Conservation (phyloP, 371 early-diverging fungal species). For the Apophysomyces ossiformis region DNA sequence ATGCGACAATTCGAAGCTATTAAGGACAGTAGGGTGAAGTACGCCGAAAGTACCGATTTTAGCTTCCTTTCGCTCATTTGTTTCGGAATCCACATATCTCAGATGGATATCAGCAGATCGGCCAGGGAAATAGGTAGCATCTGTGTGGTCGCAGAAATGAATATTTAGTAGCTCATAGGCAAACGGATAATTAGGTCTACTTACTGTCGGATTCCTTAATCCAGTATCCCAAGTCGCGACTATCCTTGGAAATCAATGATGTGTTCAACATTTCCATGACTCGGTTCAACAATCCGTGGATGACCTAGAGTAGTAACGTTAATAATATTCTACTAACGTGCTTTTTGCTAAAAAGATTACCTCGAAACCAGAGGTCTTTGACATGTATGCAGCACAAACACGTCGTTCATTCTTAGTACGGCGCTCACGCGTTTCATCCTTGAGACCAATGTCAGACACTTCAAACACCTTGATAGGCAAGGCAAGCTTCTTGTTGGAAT, state of each 20-base stretch:
- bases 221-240: slow-evolving; percentile 72
- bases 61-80: slow-evolving; percentile 52
- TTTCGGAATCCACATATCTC: slow-evolving; percentile 47
- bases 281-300: slow-evolving; percentile 93
- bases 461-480: slow-evolving; percentile 98
- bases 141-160: slow-evolving; percentile 31
- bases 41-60: slow-evolving; percentile 91
- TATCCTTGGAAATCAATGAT: slow-evolving; percentile 49
- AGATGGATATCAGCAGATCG: slow-evolving; percentile 87
- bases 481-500: slow-evolving; percentile 90
- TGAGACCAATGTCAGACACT: slow-evolving; percentile 94
- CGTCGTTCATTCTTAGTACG: slow-evolving; percentile 92
- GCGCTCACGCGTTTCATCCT: slow-evolving; percentile 81
- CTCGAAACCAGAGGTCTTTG: slow-evolving; percentile 93
- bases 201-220: slow-evolving; percentile 78
- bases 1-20: slow-evolving; percentile 83
- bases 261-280: slow-evolving; percentile 84
- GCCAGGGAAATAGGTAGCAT: slow-evolving; percentile 91
- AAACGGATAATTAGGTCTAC: slow-evolving; percentile 18
- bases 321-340: background rate
- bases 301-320: slow-evolving; percentile 46
- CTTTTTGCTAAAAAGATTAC: slow-evolving; percentile 31
- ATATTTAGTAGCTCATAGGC: background rate
- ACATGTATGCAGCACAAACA: slow-evolving; percentile 88
- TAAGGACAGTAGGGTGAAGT: slow-evolving; percentile 91